phyloP scores from a whole-genome alignment of 1,139 yeast species.

The Sugiyamaella castrensis region DNA sequence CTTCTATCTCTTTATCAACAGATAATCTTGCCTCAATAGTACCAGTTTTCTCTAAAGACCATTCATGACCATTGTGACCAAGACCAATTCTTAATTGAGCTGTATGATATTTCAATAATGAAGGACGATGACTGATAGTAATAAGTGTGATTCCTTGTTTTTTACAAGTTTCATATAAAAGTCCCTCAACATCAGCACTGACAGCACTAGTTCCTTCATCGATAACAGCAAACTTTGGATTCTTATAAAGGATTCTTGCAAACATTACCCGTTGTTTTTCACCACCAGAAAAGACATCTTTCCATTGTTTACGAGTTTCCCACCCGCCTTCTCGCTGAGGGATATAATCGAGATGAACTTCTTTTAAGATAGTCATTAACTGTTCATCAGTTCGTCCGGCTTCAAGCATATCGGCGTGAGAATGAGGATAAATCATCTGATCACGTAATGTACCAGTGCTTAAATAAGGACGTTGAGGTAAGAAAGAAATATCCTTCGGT shows the following conservation, averaged over 20 bases:
- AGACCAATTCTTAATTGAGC: constrained; percentile 60
- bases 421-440: constrained; percentile 81
- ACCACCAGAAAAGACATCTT: constrained; percentile 90
- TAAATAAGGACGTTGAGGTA: constrained; percentile 81
- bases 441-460: constrained; percentile 79
- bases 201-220: constrained; percentile 96
- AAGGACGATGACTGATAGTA: constrained; percentile 83
- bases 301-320: constrained; percentile 74
- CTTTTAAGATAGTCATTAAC: constrained; percentile 62
- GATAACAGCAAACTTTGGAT: constrained; percentile 76
- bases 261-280: constrained; percentile 90
- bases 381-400: constrained; percentile 69
- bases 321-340: constrained; percentile 61
- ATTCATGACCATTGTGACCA: constrained; percentile 48
- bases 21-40: constrained; percentile 34
- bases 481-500: constrained; percentile 65
- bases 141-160: constrained; percentile 70
- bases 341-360: constrained; percentile 78
- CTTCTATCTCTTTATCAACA: constrained; percentile 38
- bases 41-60: constrained; percentile 42
- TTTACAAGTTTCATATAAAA: constrained; percentile 73
- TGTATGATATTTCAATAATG: constrained; percentile 82
- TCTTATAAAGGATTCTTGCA: constrained; percentile 80
- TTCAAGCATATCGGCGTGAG: constrained; percentile 73
- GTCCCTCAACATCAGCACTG: constrained; percentile 87